Percentiles rank a stretch among this genome's conserved stretches.
phyloP scores from a whole-genome alignment of 73 alveolate genomes.

The Effrenium voratum region DNA sequence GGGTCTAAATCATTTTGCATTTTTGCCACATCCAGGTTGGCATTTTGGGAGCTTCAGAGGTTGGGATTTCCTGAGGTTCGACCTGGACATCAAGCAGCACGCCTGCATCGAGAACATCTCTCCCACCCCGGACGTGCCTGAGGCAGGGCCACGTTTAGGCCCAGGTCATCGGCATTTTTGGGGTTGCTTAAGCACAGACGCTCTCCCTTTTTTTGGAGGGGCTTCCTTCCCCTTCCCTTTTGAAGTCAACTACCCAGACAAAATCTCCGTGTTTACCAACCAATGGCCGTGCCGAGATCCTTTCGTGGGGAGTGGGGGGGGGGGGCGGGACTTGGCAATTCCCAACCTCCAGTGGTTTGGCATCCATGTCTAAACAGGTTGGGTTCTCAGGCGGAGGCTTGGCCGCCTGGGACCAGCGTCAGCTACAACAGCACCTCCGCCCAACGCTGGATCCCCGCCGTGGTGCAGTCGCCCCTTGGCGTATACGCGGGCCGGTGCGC shows the following conservation, averaged over 20 bases:
- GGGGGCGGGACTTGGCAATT: too few species aligned
- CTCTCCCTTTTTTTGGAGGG: too few species aligned
- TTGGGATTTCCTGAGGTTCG: slow-evolving; percentile 26
- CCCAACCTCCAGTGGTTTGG: too few species aligned
- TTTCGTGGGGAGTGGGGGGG: too few species aligned
- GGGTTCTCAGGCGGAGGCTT: background rate
- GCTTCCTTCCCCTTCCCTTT: too few species aligned
- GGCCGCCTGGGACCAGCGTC: slow-evolving; percentile 93
- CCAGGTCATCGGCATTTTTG: too few species aligned
- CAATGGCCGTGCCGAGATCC: too few species aligned
- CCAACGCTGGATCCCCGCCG: slow-evolving; percentile 78
- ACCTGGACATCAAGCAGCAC: slow-evolving; percentile 75
- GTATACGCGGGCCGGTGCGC: background rate
- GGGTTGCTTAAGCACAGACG: too few species aligned
- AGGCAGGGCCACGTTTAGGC: slow-evolving; percentile 59
- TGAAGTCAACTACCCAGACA: too few species aligned
- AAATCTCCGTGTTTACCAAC: too few species aligned
- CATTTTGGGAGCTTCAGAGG: background rate
- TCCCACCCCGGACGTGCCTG: slow-evolving; percentile 58
- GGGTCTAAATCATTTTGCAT: background rate
- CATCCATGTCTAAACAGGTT: too few species aligned
- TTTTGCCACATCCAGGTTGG: background rate
- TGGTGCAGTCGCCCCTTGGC: slow-evolving; percentile 51
- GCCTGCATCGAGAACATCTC: slow-evolving; percentile 81
- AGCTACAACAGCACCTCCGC: slow-evolving; percentile 74